Evolutionary conservation across 768 basidiomycete genomes (phyloP).

Genomic region (Trametes meyenii): DNA sequence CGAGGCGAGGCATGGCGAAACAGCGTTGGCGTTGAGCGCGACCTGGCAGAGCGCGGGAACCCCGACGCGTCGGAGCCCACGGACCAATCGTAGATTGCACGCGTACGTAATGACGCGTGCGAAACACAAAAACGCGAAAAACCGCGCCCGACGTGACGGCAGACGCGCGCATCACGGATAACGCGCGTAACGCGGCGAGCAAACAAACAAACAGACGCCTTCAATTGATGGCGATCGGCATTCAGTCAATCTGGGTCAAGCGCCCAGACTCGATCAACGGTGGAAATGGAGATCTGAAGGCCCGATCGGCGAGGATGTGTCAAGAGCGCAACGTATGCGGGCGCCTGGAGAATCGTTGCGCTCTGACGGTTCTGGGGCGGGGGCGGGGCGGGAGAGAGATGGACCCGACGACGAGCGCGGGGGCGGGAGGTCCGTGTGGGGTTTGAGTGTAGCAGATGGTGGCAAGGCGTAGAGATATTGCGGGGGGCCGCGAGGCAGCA

Average conservation of each 20-base stretch:
- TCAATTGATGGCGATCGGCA: conserved; percentile 15
- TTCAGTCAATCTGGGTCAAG: conserved; percentile 21
- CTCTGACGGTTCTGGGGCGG: conserved; percentile 8
- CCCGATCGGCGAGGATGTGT: conserved; percentile 9
- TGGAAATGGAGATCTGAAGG: conserved; percentile 6
- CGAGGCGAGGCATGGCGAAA: no score
- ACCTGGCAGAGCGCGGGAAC: background rate
- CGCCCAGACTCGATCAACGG: conserved; percentile 16
- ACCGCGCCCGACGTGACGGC: background rate
- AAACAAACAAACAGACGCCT: conserved; percentile 17
- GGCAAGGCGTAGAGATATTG: conserved; percentile 19
- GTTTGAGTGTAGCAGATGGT: conserved; percentile 1
- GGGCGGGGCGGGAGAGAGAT: conserved; percentile 14
- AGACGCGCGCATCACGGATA: background rate
- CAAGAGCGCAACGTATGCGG: background rate
- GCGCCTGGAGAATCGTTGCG: conserved; percentile 2
- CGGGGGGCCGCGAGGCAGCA: conserved; percentile 22
- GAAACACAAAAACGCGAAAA: background rate
- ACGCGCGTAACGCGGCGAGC: background rate
- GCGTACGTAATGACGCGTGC: conserved; percentile 1
- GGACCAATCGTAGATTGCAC: background rate
- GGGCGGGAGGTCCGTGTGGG: conserved; percentile 8
- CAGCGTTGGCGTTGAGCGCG: background rate
- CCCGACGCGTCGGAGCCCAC: conserved; percentile 4
- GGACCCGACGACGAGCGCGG: background rate